These are phyloP conservation scores for Euphorbia schlechtendalii DNA, from an alignment of 441 rosid genomes.

Conservation along the genomic window DNA sequence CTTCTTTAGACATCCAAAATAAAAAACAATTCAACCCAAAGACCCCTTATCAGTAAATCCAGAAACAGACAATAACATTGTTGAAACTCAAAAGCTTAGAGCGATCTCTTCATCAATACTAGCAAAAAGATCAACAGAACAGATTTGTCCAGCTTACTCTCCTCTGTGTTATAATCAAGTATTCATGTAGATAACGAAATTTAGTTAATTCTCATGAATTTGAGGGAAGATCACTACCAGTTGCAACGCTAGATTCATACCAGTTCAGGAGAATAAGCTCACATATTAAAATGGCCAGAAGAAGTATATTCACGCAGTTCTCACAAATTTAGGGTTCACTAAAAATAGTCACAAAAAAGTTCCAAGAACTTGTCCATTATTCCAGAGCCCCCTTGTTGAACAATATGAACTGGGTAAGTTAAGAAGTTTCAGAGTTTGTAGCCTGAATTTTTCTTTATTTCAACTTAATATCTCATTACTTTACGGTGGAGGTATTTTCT, in stretches of 20 bases:
- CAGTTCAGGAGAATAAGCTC: neutral
- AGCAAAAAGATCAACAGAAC: constrained; percentile 6
- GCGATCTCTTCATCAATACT: no score
- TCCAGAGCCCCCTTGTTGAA: constrained; percentile 40
- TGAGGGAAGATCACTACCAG: no score
- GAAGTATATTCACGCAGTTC: constrained; percentile 18
- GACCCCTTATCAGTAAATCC: no score
- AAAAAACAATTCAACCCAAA: no score
- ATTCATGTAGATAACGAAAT: no score
- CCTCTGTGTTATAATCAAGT: neutral
- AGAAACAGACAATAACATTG: no score
- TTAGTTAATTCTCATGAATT: constrained; percentile 6
- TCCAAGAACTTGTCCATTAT: constrained; percentile 20
- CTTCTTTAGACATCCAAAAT: no score
- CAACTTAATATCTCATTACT: no score
- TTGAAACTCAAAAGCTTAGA: neutral
- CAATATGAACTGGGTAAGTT: neutral
- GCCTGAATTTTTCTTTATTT: neutral
- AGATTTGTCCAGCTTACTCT: neutral
- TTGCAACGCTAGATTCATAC: constrained; percentile 10
- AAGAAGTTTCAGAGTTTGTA: neutral
- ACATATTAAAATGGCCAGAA: neutral
- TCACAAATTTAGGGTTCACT: constrained; percentile 21
- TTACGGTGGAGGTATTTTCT: no score
- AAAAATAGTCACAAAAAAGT: constrained; percentile 16